Base-by-base conservation (phyloP, 257 asterid species). In the Oldenlandia corymbosa region DNA sequence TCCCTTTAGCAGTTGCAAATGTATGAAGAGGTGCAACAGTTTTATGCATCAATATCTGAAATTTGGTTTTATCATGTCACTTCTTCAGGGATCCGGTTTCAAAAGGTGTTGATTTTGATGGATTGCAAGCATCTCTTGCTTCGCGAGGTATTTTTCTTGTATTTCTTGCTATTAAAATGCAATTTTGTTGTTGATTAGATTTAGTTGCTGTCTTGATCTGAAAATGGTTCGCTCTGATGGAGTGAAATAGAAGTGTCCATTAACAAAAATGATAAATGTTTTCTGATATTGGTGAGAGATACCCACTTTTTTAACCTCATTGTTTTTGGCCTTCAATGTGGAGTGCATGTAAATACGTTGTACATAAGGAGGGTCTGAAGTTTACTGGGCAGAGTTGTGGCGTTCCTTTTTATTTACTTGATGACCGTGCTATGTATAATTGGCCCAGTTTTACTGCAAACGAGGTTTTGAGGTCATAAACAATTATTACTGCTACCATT, bases 1-100 rank as follows among this genome's bases (percentile, higher is more conserved):
- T 62, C 7, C 21, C 21, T 3, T 28, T 46, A n/a, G 14, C 10
- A 20, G 14, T 47, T 32, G 9, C 9, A 32, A 67, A 45, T 42
- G 59, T 67, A 47, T 31, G 42, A 27, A 60, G 39, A 9, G 37
- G 12, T 32, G 59, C 26, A 32, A 30, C 23, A 21, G 11, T 14
- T 31, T 31, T 3, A 37, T 16, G 20, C 32, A 20, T 56, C 10
- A 56, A 17, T 6, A 18, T 41, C 16, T 46, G 23, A 54, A 52
- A 41, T 26, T 58, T 62, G 36, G n/a, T 63, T 57, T 70, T n/a
- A 12, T 48, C 31, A 36, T 55, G 18, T 34, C 58, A 71, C 46
- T 17, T 32, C 63, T 76, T 62, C 77, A 88, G 97, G 98, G 86
- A 86, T 82, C 92, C 98, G 11, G 80, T 73, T 68, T 81, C 91